Evolutionary conservation across 2,329 filamentous ascomycete species (phyloP).

Genomic region (Westerdykella ornata): DNA sequence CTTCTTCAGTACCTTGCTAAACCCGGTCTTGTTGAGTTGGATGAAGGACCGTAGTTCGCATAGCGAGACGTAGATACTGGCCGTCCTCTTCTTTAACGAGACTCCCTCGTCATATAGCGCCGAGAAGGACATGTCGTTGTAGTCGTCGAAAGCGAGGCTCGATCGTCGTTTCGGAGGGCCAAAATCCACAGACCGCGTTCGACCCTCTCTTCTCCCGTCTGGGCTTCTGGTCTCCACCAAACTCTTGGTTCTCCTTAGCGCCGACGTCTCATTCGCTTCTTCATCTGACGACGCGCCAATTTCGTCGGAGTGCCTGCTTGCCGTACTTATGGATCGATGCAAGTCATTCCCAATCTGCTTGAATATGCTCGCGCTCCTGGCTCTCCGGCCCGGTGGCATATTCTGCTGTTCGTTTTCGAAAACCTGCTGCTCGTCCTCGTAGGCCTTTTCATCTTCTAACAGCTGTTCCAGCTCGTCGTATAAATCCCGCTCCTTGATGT

Average conservation of each 20-base stretch:
- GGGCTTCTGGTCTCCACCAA: conserved; percentile 17
- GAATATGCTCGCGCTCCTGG: conserved; percentile 49
- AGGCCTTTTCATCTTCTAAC: conserved; percentile 64
- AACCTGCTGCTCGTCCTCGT: conserved; percentile 51
- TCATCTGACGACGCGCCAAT: conserved; percentile 54
- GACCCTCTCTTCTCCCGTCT: conserved; percentile 50
- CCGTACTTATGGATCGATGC: conserved; percentile 41
- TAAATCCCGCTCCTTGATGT: conserved; percentile 81
- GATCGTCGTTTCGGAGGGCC: conserved; percentile 52
- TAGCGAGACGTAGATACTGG: conserved; percentile 80
- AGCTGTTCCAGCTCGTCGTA: conserved; percentile 72
- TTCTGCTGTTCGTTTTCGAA: conserved; percentile 34
- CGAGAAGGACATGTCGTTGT: conserved; percentile 67
- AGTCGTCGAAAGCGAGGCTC: conserved; percentile 68
- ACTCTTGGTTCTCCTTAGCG: conserved; percentile 37
- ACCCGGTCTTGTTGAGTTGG: conserved; percentile 93
- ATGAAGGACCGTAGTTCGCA: conserved; percentile 95
- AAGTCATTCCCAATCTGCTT: conserved; percentile 43
- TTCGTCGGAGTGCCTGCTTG: conserved; percentile 44
- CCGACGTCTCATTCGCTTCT: conserved; percentile 48
- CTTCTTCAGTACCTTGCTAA: conserved; percentile 94
- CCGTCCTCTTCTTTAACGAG: conserved; percentile 85
- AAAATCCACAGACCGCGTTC: conserved; percentile 52
- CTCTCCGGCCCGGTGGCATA: conserved; percentile 34
- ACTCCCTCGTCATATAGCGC: conserved; percentile 65